Base-by-base conservation (phyloP, 805 yeast genomes). In the Cyberlindnera mycetangii region DNA sequence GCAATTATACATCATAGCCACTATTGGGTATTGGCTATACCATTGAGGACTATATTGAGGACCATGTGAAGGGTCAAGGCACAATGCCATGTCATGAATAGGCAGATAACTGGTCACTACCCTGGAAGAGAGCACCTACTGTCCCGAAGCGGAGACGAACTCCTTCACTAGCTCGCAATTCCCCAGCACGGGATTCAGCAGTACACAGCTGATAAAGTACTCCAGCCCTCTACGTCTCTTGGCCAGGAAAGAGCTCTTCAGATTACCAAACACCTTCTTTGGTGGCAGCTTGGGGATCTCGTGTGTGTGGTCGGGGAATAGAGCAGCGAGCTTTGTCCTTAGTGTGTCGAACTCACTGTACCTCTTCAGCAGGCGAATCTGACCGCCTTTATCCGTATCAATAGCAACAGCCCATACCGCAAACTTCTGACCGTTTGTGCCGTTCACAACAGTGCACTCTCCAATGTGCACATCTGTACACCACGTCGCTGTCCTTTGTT, bases 281-380 rank as follows among this genome's bases (percentile, higher is more conserved):
- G 77, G 74, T 7, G 79, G 80, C n/a, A 71, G 55, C 7, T 53
- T 55, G 4, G 79, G 76, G 14, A 79, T 62, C 44, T 68, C 67
- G n/a, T 54, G 52, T 12, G 41, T 32, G n/a, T 58, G 54, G 1
- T 53, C 48, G 0, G 78, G 75, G 48, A 67, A 74, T 25, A 60
- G 64, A 3, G 33, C 37, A 12, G 60, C 51, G n/a, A 83, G 57
- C 2, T 52, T 46, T 1, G 45, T 50, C 24, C 82, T 66, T 18
- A 86, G 66, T 28, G 50, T 41, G 31, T 67, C 82, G 43, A 87
- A 74, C 42, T 86, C 92, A 37, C 78, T 74, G 58, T 83, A 86
- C 37, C 95, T 60, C 57, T 77, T 79, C 55, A 78, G 70, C 4
- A 81, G 55, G 30, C 64, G 58, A 14, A 83, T 69, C 4, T 52